Evolutionary conservation across 2,329 filamentous ascomycete species (phyloP).

Genomic region (Hypomyces rosellus): DNA sequence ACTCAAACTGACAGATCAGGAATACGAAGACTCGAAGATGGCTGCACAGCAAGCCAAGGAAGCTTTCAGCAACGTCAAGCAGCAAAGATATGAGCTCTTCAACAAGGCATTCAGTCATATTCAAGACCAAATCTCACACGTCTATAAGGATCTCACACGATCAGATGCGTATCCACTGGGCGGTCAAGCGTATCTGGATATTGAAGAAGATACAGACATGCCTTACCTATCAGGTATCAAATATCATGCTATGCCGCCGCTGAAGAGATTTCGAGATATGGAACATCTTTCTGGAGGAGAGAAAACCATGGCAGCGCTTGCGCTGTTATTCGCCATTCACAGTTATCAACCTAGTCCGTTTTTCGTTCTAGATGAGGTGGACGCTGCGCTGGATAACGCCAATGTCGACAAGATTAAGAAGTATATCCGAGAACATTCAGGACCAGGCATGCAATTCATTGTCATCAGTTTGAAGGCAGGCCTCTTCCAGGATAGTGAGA

Average conservation of each 20-base stretch:
- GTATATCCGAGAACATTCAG: conserved; percentile 90
- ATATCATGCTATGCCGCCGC: conserved; percentile 96
- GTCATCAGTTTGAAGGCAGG: conserved; percentile 95
- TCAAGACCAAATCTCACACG: conserved; percentile 84
- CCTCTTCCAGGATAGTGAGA: conserved; percentile 94
- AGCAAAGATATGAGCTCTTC: conserved; percentile 82
- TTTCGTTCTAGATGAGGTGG: conserved; percentile 96
- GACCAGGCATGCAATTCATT: conserved; percentile 98
- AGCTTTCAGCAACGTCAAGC: conserved; percentile 76
- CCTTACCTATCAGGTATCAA: conserved; percentile 95
- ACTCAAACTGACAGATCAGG: conserved; percentile 76
- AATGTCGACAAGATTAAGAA: conserved; percentile 95
- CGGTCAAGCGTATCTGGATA: conserved; percentile 81
- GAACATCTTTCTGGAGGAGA: conserved; percentile 95
- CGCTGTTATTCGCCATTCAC: conserved; percentile 94
- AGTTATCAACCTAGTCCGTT: conserved; percentile 93
- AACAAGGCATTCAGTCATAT: conserved; percentile 94
- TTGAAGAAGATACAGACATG: conserved; percentile 89
- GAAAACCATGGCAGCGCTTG: conserved; percentile 96
- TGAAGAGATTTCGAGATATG: conserved; percentile 99
- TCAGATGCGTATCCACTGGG: conserved; percentile 90
- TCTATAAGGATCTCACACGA: conserved; percentile 92
- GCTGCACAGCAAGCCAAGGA: conserved; percentile 69
- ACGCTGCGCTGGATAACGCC: conserved; percentile 95
- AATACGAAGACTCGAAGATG: conserved; percentile 79